phyloP scores from a whole-genome alignment of 371 early-diverging fungal species.

The Batrachochytrium dendrobatidis region DNA sequence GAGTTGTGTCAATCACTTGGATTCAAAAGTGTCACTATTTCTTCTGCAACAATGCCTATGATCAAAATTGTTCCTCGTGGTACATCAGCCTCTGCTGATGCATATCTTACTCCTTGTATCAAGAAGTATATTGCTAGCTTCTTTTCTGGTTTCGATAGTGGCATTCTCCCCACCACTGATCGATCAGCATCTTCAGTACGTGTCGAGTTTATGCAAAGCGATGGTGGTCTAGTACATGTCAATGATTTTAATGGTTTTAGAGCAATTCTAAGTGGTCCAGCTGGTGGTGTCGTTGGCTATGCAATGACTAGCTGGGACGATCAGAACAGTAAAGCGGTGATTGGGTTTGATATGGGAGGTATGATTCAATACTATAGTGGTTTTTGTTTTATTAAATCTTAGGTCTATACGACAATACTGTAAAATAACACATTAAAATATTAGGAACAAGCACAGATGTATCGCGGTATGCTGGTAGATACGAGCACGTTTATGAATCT shows the following conservation, averaged over 20 bases:
- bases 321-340: slow-evolving; percentile 55
- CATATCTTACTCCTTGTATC: slow-evolving; percentile 89
- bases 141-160: slow-evolving; percentile 74
- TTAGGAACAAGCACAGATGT: slow-evolving; percentile 85
- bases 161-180: slow-evolving; percentile 15
- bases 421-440: background rate
- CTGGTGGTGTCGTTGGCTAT: slow-evolving; percentile 92
- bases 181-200: slow-evolving; percentile 42
- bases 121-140: slow-evolving; percentile 77
- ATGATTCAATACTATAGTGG: background rate
- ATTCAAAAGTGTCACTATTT: slow-evolving; percentile 73
- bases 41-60: slow-evolving; percentile 83
- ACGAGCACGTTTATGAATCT: slow-evolving; percentile 91
- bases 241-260: slow-evolving; percentile 74
- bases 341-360: slow-evolving; percentile 97
- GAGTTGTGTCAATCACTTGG: slow-evolving; percentile 65
- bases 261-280: slow-evolving; percentile 92
- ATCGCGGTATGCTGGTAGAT: slow-evolving; percentile 80
- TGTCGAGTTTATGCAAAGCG: slow-evolving; percentile 93
- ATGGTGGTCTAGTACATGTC: slow-evolving; percentile 88
- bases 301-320: slow-evolving; percentile 66
- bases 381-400: too few species aligned
- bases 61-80: slow-evolving; percentile 92
- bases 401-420: too few species aligned
- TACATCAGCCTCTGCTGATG: slow-evolving; percentile 83